Conservation (phyloP, 306 rosid species). For the Acacia crassicarpa region DNA sequence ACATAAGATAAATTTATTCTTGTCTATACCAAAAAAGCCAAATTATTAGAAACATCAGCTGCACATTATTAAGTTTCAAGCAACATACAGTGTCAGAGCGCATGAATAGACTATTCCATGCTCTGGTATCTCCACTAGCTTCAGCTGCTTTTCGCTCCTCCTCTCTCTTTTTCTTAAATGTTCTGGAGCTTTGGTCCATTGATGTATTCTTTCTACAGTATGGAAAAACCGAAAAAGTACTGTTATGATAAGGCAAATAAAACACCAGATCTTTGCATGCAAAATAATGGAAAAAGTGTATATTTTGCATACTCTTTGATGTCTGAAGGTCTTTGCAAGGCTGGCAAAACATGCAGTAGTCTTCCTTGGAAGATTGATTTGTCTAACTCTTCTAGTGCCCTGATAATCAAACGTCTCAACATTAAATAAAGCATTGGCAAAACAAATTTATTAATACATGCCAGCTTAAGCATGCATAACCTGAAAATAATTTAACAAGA, state of each 20-base stretch:
- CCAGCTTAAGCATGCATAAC: slow-evolving; percentile 8
- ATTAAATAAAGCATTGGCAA: not conserved
- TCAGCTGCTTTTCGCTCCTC: slow-evolving; percentile 81
- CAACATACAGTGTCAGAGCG: slow-evolving; percentile 82
- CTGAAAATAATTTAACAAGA: not conserved
- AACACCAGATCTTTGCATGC: not conserved
- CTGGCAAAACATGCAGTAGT: slow-evolving; percentile 86
- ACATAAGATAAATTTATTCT: not conserved
- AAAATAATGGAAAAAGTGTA: not conserved
- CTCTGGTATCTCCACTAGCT: slow-evolving; percentile 89
- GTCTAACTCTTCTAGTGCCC: slow-evolving; percentile 80
- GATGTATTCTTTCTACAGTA: slow-evolving; percentile 50
- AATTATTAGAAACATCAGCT: slow-evolving; percentile 2
- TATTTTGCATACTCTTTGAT: slow-evolving; percentile 59
- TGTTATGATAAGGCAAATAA: slow-evolving; percentile 5
- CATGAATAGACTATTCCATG: slow-evolving; percentile 95
- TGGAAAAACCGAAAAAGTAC: slow-evolving; percentile 26
- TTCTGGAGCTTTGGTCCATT: slow-evolving; percentile 50
- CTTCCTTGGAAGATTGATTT: slow-evolving; percentile 88
- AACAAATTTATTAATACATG: slow-evolving; percentile 10
- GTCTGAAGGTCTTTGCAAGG: slow-evolving; percentile 55
- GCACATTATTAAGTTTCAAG: slow-evolving; percentile 28
- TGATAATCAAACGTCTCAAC: slow-evolving; percentile 28
- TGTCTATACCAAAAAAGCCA: not conserved
- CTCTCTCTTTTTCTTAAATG: slow-evolving; percentile 69